Evolutionary conservation across 225 moss, liverwort and hornwort species (phyloP).

Genomic region (Bryoerythrophyllum caledonicum): DNA sequence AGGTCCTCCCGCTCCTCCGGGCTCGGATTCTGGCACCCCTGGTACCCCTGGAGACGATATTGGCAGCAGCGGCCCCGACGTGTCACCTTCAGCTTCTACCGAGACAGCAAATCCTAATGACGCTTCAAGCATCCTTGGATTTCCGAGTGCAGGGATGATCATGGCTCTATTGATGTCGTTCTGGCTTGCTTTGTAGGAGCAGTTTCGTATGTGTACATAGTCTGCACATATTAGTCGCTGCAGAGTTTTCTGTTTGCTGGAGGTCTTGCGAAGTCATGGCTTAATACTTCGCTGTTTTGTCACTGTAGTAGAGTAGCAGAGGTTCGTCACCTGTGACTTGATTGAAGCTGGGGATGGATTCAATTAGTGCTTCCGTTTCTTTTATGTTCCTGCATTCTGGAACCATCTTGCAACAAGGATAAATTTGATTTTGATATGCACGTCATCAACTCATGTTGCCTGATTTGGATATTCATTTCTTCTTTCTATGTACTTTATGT

Average conservation of each 20-base stretch:
- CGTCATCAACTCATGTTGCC: not conserved
- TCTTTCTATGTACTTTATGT: not conserved
- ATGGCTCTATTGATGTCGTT: not conserved
- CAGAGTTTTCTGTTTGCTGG: conserved; percentile 31
- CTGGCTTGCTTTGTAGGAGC: conserved; percentile 20
- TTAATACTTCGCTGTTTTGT: not conserved
- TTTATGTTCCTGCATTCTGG: conserved; percentile 47
- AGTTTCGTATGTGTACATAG: conserved; percentile 37
- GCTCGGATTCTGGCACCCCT: not conserved
- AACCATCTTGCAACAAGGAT: conserved; percentile 37
- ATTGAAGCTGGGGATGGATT: conserved; percentile 27
- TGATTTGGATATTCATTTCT: not conserved
- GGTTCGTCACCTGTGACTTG: conserved; percentile 10
- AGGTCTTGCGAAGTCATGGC: conserved; percentile 3
- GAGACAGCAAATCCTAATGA: conserved; percentile 33
- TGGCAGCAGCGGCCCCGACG: conserved; percentile 17
- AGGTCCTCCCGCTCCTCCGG: conserved; percentile 36
- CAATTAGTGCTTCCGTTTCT: conserved; percentile 19
- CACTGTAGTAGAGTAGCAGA: conserved; percentile 7
- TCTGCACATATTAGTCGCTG: conserved; percentile 34
- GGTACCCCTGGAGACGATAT: conserved; percentile 19
- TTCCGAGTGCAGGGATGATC: conserved; percentile 14
- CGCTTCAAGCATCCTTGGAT: conserved; percentile 21
- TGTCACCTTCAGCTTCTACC: conserved; percentile 13
- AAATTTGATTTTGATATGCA: conserved; percentile 16